These are phyloP conservation scores for Allantophomopsis cytisporea DNA, from an alignment of 2,329 filamentous ascomycete genomes.

Conservation along the genomic window DNA sequence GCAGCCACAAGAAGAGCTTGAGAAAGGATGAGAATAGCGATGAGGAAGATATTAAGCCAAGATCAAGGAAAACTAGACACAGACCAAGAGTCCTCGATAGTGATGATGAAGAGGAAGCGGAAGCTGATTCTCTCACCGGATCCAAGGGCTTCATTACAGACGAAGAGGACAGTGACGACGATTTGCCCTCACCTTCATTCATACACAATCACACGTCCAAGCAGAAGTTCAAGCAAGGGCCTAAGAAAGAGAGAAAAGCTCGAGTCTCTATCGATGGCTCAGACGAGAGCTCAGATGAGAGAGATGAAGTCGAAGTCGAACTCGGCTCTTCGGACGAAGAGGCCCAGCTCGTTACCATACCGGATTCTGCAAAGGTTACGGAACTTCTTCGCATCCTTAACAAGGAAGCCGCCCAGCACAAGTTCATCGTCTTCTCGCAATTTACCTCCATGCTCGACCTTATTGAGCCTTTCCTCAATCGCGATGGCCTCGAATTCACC, in stretches of 20 bases:
- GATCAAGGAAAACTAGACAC: constrained; percentile 28
- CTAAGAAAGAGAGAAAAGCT: constrained; percentile 16
- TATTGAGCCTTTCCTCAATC: constrained; percentile 77
- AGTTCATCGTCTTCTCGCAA: constrained; percentile 97
- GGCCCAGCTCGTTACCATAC: constrained; percentile 33
- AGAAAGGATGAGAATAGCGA: constrained; percentile 21
- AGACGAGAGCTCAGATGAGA: constrained; percentile 19
- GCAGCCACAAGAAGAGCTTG: constrained; percentile 17
- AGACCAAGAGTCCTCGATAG: constrained; percentile 49
- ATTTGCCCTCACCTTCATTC: no score
- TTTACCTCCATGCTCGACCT: constrained; percentile 98
- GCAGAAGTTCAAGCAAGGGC: constrained; percentile 33
- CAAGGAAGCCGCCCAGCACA: constrained; percentile 68
- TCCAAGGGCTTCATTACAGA: background rate
- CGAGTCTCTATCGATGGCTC: background rate
- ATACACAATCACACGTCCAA: no score
- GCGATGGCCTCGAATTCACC: constrained; percentile 63
- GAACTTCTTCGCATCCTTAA: constrained; percentile 71
- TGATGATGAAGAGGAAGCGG: constrained; percentile 48
- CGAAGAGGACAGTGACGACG: background rate
- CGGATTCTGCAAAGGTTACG: constrained; percentile 68
- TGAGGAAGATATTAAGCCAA: constrained; percentile 18
- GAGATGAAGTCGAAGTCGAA: constrained; percentile 19
- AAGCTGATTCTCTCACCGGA: constrained; percentile 9
- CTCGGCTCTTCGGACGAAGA: constrained; percentile 21